Base-by-base conservation (phyloP, 2,329 filamentous ascomycete genomes). In the Trichocomaceae sp. region DNA sequence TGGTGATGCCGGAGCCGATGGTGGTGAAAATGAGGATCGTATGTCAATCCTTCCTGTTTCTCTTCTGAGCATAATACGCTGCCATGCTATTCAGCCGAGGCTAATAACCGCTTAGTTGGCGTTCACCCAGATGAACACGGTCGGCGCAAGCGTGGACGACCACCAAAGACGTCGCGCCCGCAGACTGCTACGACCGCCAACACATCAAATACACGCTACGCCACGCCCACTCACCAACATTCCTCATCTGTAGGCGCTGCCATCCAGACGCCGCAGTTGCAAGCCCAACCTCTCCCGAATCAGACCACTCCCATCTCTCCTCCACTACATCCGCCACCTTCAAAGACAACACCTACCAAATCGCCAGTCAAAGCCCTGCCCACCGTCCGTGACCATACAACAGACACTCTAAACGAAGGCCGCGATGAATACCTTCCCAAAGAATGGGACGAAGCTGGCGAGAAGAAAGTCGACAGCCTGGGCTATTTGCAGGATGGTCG, bases 331-430 rank as follows among this genome's bases (percentile, higher is more conserved):
- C 84, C 83, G 13, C 81, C 90, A 15, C 84, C 88, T 4, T 61
- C 69, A 20, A 93, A 92, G 72, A 81, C 86, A 2, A 90, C 90
- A 3, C 87, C 88, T 5, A 85, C 85, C 33, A 95, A 95, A 74
- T 67, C 79, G 9, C 88, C 92, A 8, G 79, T 97, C 63, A 99
- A 99, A 74, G 93, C 93, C 0, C 79, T 99, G 44, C 93, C 93
- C 2, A 97, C 93, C 3, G 93, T 97, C 13, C 81, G 93, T 72
- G 93, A 99, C 67, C 93, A 99, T 70, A 99, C 93, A 2, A 97
- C 92, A 15, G 92, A 97, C 69, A 92, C 97, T 71, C 82, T 99
- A 29, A 90, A 88, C 51, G 79, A 87, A 26, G 88, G 90, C 64
- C 88, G 88, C 59, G 93, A 97, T 69, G 93, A 99, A 73, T 99